Evolutionary conservation across 2,329 filamentous ascomycete species (phyloP).

Genomic region (Pseudocercospora musae): DNA sequence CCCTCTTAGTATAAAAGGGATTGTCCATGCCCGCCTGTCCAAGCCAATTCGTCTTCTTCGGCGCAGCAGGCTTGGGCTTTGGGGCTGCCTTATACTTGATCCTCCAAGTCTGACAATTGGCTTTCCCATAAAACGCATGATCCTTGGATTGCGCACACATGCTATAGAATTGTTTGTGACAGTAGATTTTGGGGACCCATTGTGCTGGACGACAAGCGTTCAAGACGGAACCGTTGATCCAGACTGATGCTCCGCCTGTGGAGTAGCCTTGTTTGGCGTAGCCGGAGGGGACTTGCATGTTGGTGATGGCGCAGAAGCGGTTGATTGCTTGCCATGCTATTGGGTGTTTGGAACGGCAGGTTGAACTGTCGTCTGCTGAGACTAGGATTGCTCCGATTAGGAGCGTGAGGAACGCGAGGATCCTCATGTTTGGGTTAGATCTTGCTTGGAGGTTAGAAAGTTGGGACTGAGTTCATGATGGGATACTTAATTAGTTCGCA

Average conservation of each 20-base stretch:
- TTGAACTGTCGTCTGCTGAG: not conserved
- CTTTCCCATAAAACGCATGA: constrained; percentile 1
- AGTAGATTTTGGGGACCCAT: not conserved
- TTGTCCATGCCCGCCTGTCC: not conserved
- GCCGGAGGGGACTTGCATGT: not conserved
- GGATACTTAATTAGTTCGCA: not conserved
- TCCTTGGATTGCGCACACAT: not conserved
- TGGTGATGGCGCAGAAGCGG: constrained; percentile 1
- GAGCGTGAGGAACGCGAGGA: not conserved
- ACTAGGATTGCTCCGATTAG: not conserved
- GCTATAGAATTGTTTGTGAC: not conserved
- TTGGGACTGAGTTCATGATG: not conserved
- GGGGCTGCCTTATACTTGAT: not conserved
- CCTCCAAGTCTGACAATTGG: constrained; percentile 1
- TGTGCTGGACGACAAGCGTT: not conserved
- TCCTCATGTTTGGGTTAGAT: not conserved
- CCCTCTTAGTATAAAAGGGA: not conserved
- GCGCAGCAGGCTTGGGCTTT: not conserved
- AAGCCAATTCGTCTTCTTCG: not conserved
- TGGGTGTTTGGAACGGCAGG: not conserved
- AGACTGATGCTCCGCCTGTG: not conserved
- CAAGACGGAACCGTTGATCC: not conserved
- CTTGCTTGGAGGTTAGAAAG: not conserved
- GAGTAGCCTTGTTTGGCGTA: not conserved
- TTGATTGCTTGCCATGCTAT: not conserved